Conservation (phyloP, 306 rosid species). For the Geum urbanum region DNA sequence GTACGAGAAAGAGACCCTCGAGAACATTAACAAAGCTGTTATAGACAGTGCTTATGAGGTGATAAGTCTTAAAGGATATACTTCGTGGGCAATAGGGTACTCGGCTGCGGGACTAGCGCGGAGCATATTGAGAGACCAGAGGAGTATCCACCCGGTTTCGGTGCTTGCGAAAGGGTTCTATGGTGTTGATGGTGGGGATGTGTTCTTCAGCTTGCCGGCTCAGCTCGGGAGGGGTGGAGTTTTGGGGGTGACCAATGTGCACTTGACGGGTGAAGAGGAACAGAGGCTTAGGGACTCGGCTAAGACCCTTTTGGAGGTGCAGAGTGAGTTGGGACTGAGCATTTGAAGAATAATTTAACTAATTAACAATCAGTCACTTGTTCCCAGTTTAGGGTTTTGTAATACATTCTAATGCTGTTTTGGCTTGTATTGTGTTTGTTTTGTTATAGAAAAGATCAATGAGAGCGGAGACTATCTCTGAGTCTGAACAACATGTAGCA, state of each 20-base stretch:
- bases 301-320: constrained; percentile 52
- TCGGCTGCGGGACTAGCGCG: constrained; percentile 68
- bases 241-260: constrained; percentile 70
- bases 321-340: constrained; percentile 49
- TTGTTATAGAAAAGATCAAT: not conserved
- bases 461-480: not conserved
- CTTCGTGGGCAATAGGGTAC: constrained; percentile 96
- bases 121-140: constrained; percentile 59
- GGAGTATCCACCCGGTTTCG: constrained; percentile 78
- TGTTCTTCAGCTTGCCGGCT: constrained; percentile 82
- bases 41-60: constrained; percentile 73
- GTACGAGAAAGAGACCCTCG: constrained; percentile 67
- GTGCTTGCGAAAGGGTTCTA: constrained; percentile 73
- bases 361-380: not conserved
- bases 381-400: not conserved
- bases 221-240: constrained; percentile 79
- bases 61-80: constrained; percentile 75
- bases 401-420: not conserved
- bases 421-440: not conserved
- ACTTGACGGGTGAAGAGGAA: constrained; percentile 55
- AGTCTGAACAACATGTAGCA: not conserved
- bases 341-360: not conserved
- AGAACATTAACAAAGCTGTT: constrained; percentile 67
- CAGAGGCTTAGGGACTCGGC: constrained; percentile 64
- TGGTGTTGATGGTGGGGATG: constrained; percentile 57